These are phyloP conservation scores for Aeminium ludgeri DNA, from an alignment of 495 filamentous ascomycete species.

Conservation along the genomic window DNA sequence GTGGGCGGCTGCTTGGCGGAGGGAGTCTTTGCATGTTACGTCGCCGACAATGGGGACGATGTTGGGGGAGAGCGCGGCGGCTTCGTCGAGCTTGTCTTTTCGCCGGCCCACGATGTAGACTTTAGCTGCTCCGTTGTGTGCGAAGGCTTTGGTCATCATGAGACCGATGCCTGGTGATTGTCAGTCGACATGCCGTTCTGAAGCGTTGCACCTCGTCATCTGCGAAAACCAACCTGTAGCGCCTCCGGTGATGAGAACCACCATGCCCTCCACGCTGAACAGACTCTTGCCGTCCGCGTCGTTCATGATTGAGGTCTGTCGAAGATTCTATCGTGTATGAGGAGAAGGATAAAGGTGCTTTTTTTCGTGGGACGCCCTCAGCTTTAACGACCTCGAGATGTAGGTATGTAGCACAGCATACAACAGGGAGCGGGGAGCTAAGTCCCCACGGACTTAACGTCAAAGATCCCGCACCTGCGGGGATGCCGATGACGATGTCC, in stretches of 20 bases:
- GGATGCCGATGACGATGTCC: no score
- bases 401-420: no score
- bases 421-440: no score
- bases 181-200: neutral
- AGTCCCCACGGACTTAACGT: no score
- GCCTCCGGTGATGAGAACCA: conserved; percentile 46
- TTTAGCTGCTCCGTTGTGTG: conserved; percentile 42
- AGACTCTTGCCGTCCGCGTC: conserved; percentile 18
- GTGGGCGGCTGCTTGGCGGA: conserved; percentile 20
- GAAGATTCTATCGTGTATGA: no score
- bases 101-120: conserved; percentile 56
- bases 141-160: conserved; percentile 48
- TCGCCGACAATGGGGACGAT: conserved; percentile 29
- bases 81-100: conserved; percentile 22
- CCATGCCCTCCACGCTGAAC: conserved; percentile 43
- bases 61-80: conserved; percentile 24
- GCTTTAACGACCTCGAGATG: no score
- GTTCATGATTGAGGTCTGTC: conserved; percentile 4
- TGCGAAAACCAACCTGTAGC: conserved; percentile 30
- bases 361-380: no score
- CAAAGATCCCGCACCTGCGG: no score
- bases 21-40: conserved; percentile 27
- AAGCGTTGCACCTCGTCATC: neutral
- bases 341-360: no score
- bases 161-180: conserved; percentile 40